Evolutionary conservation across 2,329 filamentous ascomycete species (phyloP).

Genomic region (Fusarium sp.): DNA sequence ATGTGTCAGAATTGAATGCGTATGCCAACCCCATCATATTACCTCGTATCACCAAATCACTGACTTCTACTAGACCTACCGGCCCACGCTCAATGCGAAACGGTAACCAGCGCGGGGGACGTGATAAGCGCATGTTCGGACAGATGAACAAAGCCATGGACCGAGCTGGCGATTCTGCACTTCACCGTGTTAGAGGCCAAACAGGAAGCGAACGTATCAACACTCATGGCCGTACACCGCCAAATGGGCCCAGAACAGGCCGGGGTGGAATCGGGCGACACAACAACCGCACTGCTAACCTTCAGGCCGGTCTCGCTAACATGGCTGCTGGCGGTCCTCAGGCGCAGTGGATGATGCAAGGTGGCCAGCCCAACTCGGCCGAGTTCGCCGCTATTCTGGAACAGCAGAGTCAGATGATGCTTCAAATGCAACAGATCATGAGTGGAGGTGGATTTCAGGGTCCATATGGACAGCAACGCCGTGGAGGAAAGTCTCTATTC

Average conservation of each 20-base stretch:
- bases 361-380: conserved; percentile 60
- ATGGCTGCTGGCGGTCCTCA: conserved; percentile 52
- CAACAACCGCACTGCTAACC: conserved; percentile 60
- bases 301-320: conserved; percentile 62
- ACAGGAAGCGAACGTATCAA: conserved; percentile 84
- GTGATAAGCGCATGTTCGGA: conserved; percentile 85
- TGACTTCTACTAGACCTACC: conserved; percentile 76
- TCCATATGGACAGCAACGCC: conserved; percentile 47
- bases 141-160: conserved; percentile 88
- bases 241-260: conserved; percentile 75
- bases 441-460: conserved; percentile 62
- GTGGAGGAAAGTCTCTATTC: conserved; percentile 72
- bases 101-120: conserved; percentile 64
- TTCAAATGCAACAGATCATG: conserved; percentile 73
- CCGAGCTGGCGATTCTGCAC: conserved; percentile 75
- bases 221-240: conserved; percentile 75
- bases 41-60: conserved; percentile 39
- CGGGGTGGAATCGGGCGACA: conserved; percentile 61
- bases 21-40: conserved; percentile 54
- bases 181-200: conserved; percentile 82
- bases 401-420: conserved; percentile 88
- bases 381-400: conserved; percentile 81
- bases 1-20: conserved; percentile 64
- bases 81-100: conserved; percentile 96
- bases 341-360: conserved; percentile 60